Conservation (phyloP, 805 yeast species). For the Metschnikowia hibisci region DNA sequence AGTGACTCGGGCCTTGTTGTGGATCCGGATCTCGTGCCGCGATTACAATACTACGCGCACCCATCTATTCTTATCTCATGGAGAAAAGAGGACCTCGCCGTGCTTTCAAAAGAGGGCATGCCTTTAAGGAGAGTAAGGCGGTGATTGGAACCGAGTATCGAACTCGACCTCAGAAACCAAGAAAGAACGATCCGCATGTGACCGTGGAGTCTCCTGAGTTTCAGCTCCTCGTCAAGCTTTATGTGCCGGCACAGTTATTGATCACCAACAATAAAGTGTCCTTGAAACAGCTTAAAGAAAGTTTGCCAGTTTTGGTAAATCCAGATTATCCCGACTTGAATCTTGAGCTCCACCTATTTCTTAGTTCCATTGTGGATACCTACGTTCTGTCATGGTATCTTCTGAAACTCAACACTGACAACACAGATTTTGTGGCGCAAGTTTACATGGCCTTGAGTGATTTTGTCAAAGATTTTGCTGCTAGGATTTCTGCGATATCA, state of each 20-base stretch:
- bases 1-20: too few species aligned
- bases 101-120: slow-evolving; percentile 6
- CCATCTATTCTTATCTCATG: slow-evolving; percentile 1
- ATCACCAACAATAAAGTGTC: slow-evolving; percentile 29
- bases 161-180: slow-evolving; percentile 3
- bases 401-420: slow-evolving; percentile 17
- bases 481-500: slow-evolving; percentile 10
- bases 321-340: slow-evolving; percentile 23
- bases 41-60: neutral
- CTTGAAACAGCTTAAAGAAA: slow-evolving; percentile 22
- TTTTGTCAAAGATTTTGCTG: slow-evolving; percentile 12
- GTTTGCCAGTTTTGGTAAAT: slow-evolving; percentile 29
- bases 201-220: slow-evolving; percentile 46
- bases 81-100: slow-evolving; percentile 8
- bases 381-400: slow-evolving; percentile 20
- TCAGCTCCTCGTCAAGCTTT: slow-evolving; percentile 32
- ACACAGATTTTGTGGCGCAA: slow-evolving; percentile 12
- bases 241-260: slow-evolving; percentile 31
- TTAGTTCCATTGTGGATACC: slow-evolving; percentile 25
- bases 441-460: slow-evolving; percentile 15
- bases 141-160: slow-evolving; percentile 7
- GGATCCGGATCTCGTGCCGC: neutral
- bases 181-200: slow-evolving; percentile 27
- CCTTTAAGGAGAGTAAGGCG: slow-evolving; percentile 14
- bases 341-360: slow-evolving; percentile 35